phyloP scores from a whole-genome alignment of 2,329 filamentous ascomycete species.

The Diplodia scrobiculata region DNA sequence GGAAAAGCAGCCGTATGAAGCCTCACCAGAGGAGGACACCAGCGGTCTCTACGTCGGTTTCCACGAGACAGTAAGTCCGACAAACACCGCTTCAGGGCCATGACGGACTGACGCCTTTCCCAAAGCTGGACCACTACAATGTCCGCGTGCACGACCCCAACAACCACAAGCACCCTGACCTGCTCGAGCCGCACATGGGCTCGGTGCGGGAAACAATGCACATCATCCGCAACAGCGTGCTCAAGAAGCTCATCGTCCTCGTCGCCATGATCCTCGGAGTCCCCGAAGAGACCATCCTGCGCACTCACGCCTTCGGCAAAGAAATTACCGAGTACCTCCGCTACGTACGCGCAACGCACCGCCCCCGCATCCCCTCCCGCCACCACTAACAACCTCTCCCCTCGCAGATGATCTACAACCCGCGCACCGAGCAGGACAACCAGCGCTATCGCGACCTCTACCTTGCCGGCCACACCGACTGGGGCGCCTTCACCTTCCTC shows the following conservation, averaged over 20 bases:
- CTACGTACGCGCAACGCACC: background rate
- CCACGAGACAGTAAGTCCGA: slow-evolving; percentile 1
- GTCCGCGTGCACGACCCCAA: slow-evolving; percentile 8
- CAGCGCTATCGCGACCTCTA: slow-evolving; percentile 34
- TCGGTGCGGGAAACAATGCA: slow-evolving; percentile 5
- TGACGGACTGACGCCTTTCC: background rate
- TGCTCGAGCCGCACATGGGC: slow-evolving; percentile 8
- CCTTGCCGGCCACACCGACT: slow-evolving; percentile 41
- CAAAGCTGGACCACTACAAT: slow-evolving; percentile 19
- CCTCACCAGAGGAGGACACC: background rate
- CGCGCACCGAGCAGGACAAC: slow-evolving; percentile 7
- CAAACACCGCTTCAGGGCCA: too few relatives aligned
- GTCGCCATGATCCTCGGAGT: slow-evolving; percentile 13
- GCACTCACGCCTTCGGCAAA: slow-evolving; percentile 4
- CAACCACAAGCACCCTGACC: background rate
- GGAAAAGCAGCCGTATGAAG: slow-evolving; percentile 4
- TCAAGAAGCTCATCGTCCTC: slow-evolving; percentile 12
- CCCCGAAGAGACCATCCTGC: background rate
- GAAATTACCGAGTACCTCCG: slow-evolving; percentile 12
- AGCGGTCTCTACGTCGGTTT: slow-evolving; percentile 15
- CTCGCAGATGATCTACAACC: slow-evolving; percentile 9
- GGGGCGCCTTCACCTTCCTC: slow-evolving; percentile 35
- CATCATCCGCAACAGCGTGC: slow-evolving; percentile 1
- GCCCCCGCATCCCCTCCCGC: too few relatives aligned
- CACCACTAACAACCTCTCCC: too few relatives aligned